Evolutionary conservation across 1,284 basidiomycete species (phyloP).

Genomic region (Volvariella volvacea): DNA sequence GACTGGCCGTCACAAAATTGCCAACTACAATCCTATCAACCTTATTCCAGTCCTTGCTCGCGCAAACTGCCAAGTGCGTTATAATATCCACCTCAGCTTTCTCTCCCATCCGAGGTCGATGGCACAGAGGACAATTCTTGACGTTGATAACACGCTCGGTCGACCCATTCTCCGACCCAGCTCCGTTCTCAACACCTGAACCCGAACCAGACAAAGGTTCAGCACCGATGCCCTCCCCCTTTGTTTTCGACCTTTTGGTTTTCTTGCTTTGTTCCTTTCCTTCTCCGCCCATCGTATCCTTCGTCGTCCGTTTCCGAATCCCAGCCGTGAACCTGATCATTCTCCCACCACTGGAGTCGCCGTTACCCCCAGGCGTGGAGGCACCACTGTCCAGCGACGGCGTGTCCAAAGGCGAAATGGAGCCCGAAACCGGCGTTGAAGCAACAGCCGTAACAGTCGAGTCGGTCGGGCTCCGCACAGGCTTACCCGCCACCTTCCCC

Average conservation of each 20-base stretch:
- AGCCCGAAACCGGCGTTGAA: too few species aligned
- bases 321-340: not conserved
- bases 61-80: conserved; percentile 91
- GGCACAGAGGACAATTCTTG: conserved; percentile 90
- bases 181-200: conserved; percentile 10
- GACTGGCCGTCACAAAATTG: conserved; percentile 93
- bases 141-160: conserved; percentile 92
- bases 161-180: conserved; percentile 25
- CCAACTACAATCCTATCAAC: conserved; percentile 86
- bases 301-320: conserved; percentile 12
- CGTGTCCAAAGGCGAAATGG: too few species aligned
- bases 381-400: too few species aligned
- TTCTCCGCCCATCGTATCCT: too few species aligned
- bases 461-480: not conserved
- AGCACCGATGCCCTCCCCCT: not conserved
- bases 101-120: conserved; percentile 76
- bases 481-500: conserved; percentile 3
- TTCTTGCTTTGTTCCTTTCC: conserved; percentile 8
- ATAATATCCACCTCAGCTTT: conserved; percentile 93
- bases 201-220: conserved; percentile 1
- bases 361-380: too few species aligned
- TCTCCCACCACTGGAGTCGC: not conserved
- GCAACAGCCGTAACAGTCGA: not conserved
- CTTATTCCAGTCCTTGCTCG: conserved; percentile 86
- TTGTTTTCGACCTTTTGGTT: conserved; percentile 6